These are phyloP conservation scores for Ophiostoma fasciatum DNA, from an alignment of 2,329 filamentous ascomycete species.

Conservation along the genomic window DNA sequence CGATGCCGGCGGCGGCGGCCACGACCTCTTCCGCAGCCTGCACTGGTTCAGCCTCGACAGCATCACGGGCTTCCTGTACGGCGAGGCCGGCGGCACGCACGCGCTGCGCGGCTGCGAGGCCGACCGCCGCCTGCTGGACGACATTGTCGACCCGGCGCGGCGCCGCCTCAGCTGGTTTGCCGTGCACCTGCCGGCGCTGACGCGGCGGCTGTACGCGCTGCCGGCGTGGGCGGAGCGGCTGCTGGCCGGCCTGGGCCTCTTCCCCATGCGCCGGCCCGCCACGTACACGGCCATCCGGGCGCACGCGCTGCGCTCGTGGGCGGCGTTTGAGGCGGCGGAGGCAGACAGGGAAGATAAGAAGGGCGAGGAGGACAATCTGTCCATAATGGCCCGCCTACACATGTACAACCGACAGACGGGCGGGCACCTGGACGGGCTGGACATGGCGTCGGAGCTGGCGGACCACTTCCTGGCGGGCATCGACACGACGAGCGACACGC, in stretches of 20 bases:
- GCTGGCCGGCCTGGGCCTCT: slow-evolving; percentile 18
- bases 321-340: slow-evolving; percentile 8
- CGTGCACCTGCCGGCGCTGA: slow-evolving; percentile 28
- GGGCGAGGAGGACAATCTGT: slow-evolving; percentile 10
- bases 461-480: slow-evolving; percentile 39
- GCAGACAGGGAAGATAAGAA: slow-evolving; percentile 1
- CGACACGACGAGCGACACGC: slow-evolving; percentile 31
- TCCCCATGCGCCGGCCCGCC: slow-evolving; percentile 34
- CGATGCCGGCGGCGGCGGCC: slow-evolving; percentile 10
- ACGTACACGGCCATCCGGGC: slow-evolving; percentile 35
- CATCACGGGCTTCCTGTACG: slow-evolving; percentile 37
- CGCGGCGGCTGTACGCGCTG: slow-evolving; percentile 32
- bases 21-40: slow-evolving; percentile 32
- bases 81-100: slow-evolving; percentile 26
- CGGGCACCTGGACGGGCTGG: slow-evolving; percentile 22
- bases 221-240: slow-evolving; percentile 22
- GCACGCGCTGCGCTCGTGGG: slow-evolving; percentile 15
- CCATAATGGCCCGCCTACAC: slow-evolving; percentile 25
- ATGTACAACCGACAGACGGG: slow-evolving; percentile 10
- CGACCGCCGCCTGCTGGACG: slow-evolving; percentile 27
- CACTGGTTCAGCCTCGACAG: slow-evolving; percentile 39
- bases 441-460: slow-evolving; percentile 36
- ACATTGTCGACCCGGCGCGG: slow-evolving; percentile 32
- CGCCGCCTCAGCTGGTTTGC: slow-evolving; percentile 33
- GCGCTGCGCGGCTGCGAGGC: slow-evolving; percentile 23